phyloP scores from a whole-genome alignment of 2,329 filamentous ascomycete species.

The Claviceps cyperi region DNA sequence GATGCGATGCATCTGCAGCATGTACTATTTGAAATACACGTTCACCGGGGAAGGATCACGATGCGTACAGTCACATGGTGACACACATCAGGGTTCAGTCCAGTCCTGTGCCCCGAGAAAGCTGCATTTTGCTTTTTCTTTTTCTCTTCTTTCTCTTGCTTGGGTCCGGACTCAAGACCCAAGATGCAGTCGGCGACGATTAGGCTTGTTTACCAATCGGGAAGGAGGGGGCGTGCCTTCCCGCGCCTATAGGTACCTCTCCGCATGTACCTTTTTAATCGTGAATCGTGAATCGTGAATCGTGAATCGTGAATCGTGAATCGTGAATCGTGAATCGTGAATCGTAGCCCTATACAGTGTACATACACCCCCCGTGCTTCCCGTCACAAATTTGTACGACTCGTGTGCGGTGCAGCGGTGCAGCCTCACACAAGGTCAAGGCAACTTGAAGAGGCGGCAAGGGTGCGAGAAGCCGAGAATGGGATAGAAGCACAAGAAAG shows the following conservation, averaged over 20 bases:
- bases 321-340: background rate
- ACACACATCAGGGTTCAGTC: background rate
- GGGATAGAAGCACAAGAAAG: too few species aligned
- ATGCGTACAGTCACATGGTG: background rate
- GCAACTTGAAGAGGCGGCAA: too few species aligned
- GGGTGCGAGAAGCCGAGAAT: too few species aligned
- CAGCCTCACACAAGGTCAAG: background rate
- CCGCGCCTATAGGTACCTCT: background rate
- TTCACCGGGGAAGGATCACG: background rate
- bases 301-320: background rate
- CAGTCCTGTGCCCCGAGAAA: too few species aligned
- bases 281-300: background rate
- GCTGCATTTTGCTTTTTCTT: too few species aligned
- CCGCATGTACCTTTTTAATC: background rate
- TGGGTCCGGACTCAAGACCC: background rate
- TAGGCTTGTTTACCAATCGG: background rate
- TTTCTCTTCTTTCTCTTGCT: too few species aligned
- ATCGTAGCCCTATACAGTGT: too few species aligned
- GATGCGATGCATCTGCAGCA: background rate
- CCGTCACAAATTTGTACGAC: background rate
- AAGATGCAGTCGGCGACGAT: background rate
- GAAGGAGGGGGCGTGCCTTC: conserved; percentile 1
- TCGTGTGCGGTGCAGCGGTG: background rate
- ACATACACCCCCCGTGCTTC: too few species aligned
- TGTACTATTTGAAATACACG: background rate